Evolutionary conservation across 1,284 basidiomycete species (phyloP).

Genomic region (Clitocybe nebularis): DNA sequence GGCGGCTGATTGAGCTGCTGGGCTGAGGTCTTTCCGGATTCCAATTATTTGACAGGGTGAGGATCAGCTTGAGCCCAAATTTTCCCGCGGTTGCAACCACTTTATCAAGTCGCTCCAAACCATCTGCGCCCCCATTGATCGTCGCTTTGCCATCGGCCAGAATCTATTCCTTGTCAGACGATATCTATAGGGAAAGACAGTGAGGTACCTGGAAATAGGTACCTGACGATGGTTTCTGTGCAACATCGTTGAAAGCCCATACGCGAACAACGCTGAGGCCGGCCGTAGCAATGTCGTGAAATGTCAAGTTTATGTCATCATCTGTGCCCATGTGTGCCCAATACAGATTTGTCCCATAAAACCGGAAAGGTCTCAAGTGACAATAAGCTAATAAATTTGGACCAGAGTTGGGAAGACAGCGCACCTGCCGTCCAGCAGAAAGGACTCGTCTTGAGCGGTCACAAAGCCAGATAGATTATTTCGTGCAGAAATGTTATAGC

Average conservation of each 20-base stretch:
- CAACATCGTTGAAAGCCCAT: slow-evolving; percentile 21
- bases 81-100: slow-evolving; percentile 14
- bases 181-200: not conserved
- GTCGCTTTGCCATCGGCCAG: slow-evolving; percentile 9
- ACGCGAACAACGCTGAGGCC: slow-evolving; percentile 18
- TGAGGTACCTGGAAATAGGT: slow-evolving; percentile 17
- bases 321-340: slow-evolving; percentile 18
- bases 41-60: slow-evolving; percentile 22
- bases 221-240: slow-evolving; percentile 13
- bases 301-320: slow-evolving; percentile 16
- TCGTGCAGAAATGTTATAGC: not conserved
- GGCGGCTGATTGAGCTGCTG: slow-evolving; percentile 9
- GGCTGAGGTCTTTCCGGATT: slow-evolving; percentile 15
- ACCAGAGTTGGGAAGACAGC: not conserved
- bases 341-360: slow-evolving; percentile 20
- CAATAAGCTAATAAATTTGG: not conserved
- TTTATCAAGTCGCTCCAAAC: slow-evolving; percentile 18
- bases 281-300: slow-evolving; percentile 14
- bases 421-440: not conserved
- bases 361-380: slow-evolving; percentile 14
- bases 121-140: slow-evolving; percentile 18
- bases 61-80: slow-evolving; percentile 17
- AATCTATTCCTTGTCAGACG: slow-evolving; percentile 5
- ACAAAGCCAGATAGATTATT: not conserved
- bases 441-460: not conserved